Evolutionary conservation across 2,329 filamentous ascomycete species (phyloP), one percentile per base, ranked within the genome.

Genomic region (Periconia sp.): DNA sequence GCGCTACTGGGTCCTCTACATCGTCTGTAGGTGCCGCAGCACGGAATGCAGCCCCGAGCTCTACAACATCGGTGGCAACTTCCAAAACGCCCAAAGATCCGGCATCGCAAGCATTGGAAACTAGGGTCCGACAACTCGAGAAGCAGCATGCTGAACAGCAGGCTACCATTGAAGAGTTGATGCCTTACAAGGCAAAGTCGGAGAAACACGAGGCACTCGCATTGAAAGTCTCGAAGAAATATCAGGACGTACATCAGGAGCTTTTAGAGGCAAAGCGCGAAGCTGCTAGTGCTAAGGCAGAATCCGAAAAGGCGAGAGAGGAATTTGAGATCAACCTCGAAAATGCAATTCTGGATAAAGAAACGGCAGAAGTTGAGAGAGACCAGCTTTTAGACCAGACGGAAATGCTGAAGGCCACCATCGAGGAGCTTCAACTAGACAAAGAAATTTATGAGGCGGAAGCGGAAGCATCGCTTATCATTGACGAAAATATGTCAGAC

Each of bases 321-420:
- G 92, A 97, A 61, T 87, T 95, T 71, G 94, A 97, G 30, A 84
- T 87, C 3, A 85, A 89, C 7, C 77, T 97, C 66, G 94, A 99
- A 74, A 84, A 94, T 74, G 91, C 92, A 7, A 88, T 90, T 0
- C 79, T 99, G 23, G 94, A 99, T 70, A 86, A 91, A 43, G 93
- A 99, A 73, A 96, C 97, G 90, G 94, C 94, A 0, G 92, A 99
- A 73, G 93, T 97, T 74, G 91, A 87, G 42, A 88, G 43, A 45
- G 43, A 45, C 19, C 20, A 45, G 43, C 23, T 45, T n/a, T 33
- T 9, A n/a, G 43, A 70, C 82, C 84, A 1, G 92, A 99, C 68
- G 78, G 95, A 20, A 90, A 96, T 37, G 82, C 85, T 2, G 73
- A 96, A 49, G 90, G 91, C 65, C 77, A 84, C 53, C 91, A 87